Conservation (phyloP, 441 rosid genomes). For the Daphne laureola region DNA sequence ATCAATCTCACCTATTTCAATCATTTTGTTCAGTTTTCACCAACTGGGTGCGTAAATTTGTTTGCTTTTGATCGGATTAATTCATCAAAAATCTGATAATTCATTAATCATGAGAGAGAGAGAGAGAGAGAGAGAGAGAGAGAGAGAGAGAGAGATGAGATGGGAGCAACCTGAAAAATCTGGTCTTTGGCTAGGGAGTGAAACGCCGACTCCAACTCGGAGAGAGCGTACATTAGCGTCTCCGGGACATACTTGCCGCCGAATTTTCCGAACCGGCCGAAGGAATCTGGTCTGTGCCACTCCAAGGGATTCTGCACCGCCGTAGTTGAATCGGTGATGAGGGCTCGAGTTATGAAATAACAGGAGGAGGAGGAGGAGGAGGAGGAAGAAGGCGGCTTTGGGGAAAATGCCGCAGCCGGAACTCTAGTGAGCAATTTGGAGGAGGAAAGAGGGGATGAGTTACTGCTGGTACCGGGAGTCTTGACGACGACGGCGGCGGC, state of each 20-base stretch:
- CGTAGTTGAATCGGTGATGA: constrained; percentile 25
- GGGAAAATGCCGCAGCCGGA: constrained; percentile 12
- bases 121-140: too few relatives aligned
- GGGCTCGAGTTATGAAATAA: constrained; percentile 35
- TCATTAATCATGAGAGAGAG: not conserved
- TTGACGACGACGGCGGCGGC: not conserved
- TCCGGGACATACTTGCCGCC: constrained; percentile 96
- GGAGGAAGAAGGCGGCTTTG: constrained; percentile 1
- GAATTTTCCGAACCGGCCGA: constrained; percentile 81
- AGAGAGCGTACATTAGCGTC: constrained; percentile 79
- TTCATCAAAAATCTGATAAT: too few relatives aligned
- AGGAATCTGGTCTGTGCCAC: constrained; percentile 70
- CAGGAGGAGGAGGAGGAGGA: constrained; percentile 13
- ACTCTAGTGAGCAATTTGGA: constrained; percentile 21
- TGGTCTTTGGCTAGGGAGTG: constrained; percentile 46
- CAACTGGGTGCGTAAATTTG: too few relatives aligned
- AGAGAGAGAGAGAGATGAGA: too few relatives aligned
- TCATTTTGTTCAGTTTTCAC: too few relatives aligned
- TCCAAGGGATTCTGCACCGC: constrained; percentile 22
- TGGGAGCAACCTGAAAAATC: constrained; percentile 54
- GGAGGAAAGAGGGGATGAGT: constrained; percentile 3
- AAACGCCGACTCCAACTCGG: constrained; percentile 78
- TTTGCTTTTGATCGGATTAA: too few relatives aligned
- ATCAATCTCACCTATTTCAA: too few relatives aligned
- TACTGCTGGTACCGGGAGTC: not conserved